Evolutionary conservation across 2,329 filamentous ascomycete species (phyloP), one percentile per base, ranked within the genome.

Genomic region (Curvularia sp.): DNA sequence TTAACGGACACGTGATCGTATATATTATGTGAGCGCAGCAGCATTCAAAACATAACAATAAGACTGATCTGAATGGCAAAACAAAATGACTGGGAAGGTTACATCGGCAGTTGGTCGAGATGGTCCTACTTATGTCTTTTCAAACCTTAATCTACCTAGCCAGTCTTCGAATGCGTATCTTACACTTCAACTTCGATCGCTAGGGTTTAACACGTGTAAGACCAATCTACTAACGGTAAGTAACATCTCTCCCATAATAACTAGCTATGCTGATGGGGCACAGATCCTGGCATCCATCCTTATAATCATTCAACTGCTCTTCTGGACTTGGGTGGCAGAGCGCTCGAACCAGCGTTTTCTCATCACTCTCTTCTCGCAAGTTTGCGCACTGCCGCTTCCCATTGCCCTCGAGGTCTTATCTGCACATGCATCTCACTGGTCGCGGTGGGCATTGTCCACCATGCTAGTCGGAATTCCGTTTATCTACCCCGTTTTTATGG

Each of bases 281-380:
- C 25, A 75, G 72, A 77, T 77, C 12, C 74, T 85, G 0, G 81
- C 77, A 13, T 81, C 80, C 50, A 77, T 80, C 2, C 61, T 82
- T 8, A 80, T 82, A 56, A 80, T 83, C 39, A 51, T 82, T 10
- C 81, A 80, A 49, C 77, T 86, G 3, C 69, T 86, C 10, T 72
- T 82, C 41, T 72, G 83, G 62, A 86, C 83, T 1, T 81, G 72
- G 78, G 77, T 74, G 68, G 83, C 71, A 66, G 83, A 75, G 75
- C 84, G 71, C 45, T 51, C 83, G n/a, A 82, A 84, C 59, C 74
- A 83, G 59, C 78, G 83, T 61, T 80, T 87, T 28, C 74, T 86
- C 6, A 77, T 83, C 25, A 79, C 74, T 13, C 67, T 77, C 6
- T 45, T 74, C 5, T 75, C 74, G 13, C 77, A 80, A 53, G 65